A percentile compares a stretch with the other conserved stretches of the same genome.
Evolutionary conservation across 169 alveolate genomes (phyloP).

Genomic region (Eimeria tenella): DNA sequence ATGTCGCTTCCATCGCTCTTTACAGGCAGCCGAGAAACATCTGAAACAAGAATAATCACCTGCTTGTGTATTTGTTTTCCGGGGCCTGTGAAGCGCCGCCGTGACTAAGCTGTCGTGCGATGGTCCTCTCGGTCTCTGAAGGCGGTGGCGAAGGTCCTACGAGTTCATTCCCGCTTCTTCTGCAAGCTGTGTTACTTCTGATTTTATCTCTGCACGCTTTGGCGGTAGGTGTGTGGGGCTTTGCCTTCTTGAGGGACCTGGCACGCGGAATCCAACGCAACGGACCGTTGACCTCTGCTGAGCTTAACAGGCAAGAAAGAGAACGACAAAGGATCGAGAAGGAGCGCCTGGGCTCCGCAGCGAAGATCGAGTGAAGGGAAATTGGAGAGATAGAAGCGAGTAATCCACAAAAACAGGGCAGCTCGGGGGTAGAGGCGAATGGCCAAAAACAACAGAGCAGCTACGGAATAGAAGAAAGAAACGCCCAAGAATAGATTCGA

Average conservation of each 20-base stretch:
- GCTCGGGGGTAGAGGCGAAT: neutral
- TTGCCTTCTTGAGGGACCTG: constrained; percentile 52
- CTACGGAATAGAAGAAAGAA: neutral
- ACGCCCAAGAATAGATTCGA: neutral
- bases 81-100: too few species aligned
- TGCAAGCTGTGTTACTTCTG: neutral
- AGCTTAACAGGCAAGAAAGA: constrained; percentile 35
- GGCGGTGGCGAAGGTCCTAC: neutral
- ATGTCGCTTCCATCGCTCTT: too few species aligned
- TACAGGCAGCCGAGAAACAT: too few species aligned
- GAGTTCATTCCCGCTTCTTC: neutral
- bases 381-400: neutral
- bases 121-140: neutral
- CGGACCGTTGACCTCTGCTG: constrained; percentile 27
- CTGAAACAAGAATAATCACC: too few species aligned
- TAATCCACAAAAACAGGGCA: neutral
- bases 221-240: constrained; percentile 50
- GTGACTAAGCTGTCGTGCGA: constrained; percentile 10
- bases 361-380: neutral
- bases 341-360: neutral
- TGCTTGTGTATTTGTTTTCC: too few species aligned
- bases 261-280: neutral
- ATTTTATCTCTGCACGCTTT: constrained; percentile 33
- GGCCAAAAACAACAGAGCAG: neutral
- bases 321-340: neutral